Conservation (phyloP, 148 eudicot species). For the Dysphania ambrosioides region DNA sequence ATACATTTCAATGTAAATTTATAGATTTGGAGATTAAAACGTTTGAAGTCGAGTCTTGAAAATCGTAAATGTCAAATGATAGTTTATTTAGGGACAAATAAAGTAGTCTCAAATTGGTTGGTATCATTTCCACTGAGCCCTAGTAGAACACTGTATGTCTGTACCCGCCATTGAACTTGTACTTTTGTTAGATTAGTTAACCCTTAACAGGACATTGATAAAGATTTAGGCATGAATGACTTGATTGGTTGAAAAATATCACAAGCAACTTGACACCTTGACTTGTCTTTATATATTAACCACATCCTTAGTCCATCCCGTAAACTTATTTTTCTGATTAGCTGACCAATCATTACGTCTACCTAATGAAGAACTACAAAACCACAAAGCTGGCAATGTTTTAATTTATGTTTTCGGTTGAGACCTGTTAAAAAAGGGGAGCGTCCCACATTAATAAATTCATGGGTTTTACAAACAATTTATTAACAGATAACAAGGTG, state of each 20-base stretch:
- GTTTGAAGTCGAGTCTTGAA: too few relatives aligned
- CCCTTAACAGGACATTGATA: neutral
- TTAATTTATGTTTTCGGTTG: neutral
- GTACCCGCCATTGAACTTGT: too few relatives aligned
- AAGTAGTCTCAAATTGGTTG: too few relatives aligned
- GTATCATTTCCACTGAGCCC: too few relatives aligned
- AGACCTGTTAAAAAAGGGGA: neutral
- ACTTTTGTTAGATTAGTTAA: too few relatives aligned
- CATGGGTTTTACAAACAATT: neutral
- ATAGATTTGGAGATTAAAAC: too few relatives aligned
- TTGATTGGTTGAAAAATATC: neutral
- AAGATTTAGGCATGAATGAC: neutral
- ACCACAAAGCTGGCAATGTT: neutral
- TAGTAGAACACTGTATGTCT: too few relatives aligned
- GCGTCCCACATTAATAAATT: neutral
- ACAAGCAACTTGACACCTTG: neutral
- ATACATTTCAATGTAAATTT: too few relatives aligned
- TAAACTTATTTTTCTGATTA: too few relatives aligned
- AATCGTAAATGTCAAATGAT: too few relatives aligned
- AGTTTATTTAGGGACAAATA: too few relatives aligned
- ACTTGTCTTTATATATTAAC: slow-evolving; percentile 1
- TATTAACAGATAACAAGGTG: neutral
- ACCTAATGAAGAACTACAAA: slow-evolving; percentile 11
- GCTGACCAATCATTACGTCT: slow-evolving; percentile 17
- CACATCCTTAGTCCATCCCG: neutral